phyloP scores from a whole-genome alignment of 805 yeast species.

The Teunomyces cretensis region DNA sequence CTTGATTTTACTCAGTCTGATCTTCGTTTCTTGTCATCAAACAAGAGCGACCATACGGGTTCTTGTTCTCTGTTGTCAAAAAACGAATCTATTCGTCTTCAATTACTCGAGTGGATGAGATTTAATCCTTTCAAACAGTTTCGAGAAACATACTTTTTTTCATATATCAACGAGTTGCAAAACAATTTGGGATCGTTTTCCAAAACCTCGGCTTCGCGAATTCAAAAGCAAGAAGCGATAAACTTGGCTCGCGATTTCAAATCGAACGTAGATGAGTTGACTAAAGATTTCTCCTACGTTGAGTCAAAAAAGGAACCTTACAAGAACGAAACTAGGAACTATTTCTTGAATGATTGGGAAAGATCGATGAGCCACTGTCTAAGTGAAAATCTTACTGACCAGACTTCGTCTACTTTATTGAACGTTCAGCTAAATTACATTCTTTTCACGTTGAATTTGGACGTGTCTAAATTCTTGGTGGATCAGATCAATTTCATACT shows the following conservation, averaged over 20 bases:
- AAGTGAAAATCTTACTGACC: constrained; percentile 22
- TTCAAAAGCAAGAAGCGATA: constrained; percentile 16
- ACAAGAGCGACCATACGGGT: constrained; percentile 9
- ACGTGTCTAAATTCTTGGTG: constrained; percentile 25
- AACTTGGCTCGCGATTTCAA: constrained; percentile 20
- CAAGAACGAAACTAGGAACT: neutral
- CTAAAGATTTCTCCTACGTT: constrained; percentile 17
- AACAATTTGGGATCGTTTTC: constrained; percentile 13
- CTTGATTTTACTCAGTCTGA: constrained; percentile 39
- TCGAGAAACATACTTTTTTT: constrained; percentile 19
- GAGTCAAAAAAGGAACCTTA: constrained; percentile 3
- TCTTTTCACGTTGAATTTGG: constrained; percentile 33
- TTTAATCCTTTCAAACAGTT: constrained; percentile 35
- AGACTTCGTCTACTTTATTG: constrained; percentile 25
- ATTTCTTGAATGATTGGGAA: constrained; percentile 33
- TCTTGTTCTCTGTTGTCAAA: constrained; percentile 15
- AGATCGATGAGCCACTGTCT: constrained; percentile 24
- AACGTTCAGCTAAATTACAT: constrained; percentile 39
- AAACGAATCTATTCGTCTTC: constrained; percentile 16
- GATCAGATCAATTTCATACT: constrained; percentile 2
- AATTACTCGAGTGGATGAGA: constrained; percentile 38
- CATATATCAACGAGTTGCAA: constrained; percentile 16
- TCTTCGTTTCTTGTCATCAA: constrained; percentile 26
- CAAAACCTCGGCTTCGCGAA: constrained; percentile 14
- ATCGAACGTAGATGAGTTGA: constrained; percentile 18